These are phyloP conservation scores for Ramalina peruviana DNA, from an alignment of 495 filamentous ascomycete species.

Conservation along the genomic window DNA sequence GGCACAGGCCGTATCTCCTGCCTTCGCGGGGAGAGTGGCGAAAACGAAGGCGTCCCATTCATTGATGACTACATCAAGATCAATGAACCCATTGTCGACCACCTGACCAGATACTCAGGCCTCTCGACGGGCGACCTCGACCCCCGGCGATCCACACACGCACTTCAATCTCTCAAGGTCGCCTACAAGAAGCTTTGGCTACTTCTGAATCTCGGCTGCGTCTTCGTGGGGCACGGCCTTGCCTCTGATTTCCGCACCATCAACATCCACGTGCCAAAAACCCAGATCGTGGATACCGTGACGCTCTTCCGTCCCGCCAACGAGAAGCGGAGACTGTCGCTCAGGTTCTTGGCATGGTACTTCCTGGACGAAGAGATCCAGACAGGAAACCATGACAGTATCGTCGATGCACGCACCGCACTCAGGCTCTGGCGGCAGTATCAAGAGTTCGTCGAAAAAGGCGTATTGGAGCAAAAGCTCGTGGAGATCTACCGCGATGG, in stretches of 20 bases:
- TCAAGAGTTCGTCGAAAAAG: conserved; percentile 72
- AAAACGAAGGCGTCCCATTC: conserved; percentile 67
- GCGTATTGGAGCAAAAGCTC: conserved; percentile 64
- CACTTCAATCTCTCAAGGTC: conserved; percentile 71
- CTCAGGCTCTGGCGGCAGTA: conserved; percentile 83
- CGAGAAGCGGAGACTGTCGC: conserved; percentile 59
- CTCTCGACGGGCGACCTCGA: conserved; percentile 78
- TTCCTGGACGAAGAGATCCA: conserved; percentile 88
- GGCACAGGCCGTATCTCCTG: conserved; percentile 83
- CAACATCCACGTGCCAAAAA: conserved; percentile 88
- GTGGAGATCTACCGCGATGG: conserved; percentile 70
- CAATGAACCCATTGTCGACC: conserved; percentile 85
- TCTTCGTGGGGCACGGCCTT: conserved; percentile 87
- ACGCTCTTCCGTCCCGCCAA: conserved; percentile 62
- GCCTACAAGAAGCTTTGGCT: conserved; percentile 98
- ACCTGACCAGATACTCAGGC: conserved; percentile 84
- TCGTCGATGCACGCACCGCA: conserved; percentile 86
- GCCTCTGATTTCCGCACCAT: conserved; percentile 92
- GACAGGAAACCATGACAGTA: conserved; percentile 74
- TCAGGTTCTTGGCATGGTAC: conserved; percentile 78
- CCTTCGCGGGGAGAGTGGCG: conserved; percentile 51
- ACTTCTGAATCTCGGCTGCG: conserved; percentile 81
- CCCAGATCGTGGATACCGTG: conserved; percentile 86
- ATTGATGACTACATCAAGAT: conserved; percentile 95
- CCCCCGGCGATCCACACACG: conserved; percentile 53